Evolutionary conservation across 257 asterid genomes (phyloP), one percentile per base, ranked within the genome.

Genomic region (Solanum sejunctum): DNA sequence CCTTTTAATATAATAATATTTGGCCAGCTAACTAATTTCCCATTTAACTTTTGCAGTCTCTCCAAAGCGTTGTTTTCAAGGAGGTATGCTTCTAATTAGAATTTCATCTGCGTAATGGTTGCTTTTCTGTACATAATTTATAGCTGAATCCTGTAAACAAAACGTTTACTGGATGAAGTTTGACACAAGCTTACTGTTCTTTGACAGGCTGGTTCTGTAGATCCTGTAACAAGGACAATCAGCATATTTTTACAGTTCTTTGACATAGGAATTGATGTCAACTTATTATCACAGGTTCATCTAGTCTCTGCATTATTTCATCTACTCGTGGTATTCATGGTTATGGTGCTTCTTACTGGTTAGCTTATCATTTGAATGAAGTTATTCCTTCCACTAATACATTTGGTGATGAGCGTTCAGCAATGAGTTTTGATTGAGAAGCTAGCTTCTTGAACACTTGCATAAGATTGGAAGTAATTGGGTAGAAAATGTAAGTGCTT

Each of bases 21-120:
- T 10, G 15, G 12, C 43, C 13, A 60, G 60, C 58, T 13, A 21
- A 82, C 87, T 84, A 83, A 85, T 73, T 86, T 54, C 23, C 82
- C 60, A 56, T 85, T 87, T 84, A 16, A 84, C 58, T 85, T 85
- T 80, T 90, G 98, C 98, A 97, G 99, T 95, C 98, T 80, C 91
- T 97, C 90, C 99, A 95, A 88, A 97, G 98, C 86, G 97, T 97
- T 55, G 93, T 95, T 86, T 95, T 97, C 95, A 97, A 94, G 90
- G 97, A 97, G 97, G 99, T 97, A 93, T 55, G 9, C 82, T 71
- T 55, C 63, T 52, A 71, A 49, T 83, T 82, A 43, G 72, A 80
- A 79, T 64, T 82, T 15, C 45, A 21, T 88, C 26, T 55, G 51
- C 70, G 17, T 45, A 67, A 45, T 69, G 85, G 60, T 78, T 85